These are phyloP conservation scores for Coccomyxa subellipsoidea DNA, from an alignment of 163 green algal genomes.

Conservation along the genomic window DNA sequence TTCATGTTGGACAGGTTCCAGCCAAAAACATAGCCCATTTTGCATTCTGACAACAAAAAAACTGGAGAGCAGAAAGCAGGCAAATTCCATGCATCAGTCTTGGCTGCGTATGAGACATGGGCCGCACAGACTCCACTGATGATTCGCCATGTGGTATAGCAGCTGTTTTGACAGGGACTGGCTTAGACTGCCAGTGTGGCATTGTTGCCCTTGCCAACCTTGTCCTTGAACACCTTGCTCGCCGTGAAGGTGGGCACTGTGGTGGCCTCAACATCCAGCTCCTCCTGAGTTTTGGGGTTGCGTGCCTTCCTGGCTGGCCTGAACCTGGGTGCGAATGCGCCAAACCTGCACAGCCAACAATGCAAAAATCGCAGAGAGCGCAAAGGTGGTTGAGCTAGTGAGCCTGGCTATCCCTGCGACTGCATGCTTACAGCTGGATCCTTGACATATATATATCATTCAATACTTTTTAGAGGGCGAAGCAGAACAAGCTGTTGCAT, in stretches of 20 bases:
- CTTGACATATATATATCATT: neutral
- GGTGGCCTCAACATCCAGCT: neutral
- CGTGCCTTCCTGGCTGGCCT: slow-evolving; percentile 1
- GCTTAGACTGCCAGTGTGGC: neutral
- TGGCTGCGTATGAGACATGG: too few relatives aligned
- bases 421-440: neutral
- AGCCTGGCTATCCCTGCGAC: too few relatives aligned
- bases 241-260: neutral
- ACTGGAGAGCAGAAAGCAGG: too few relatives aligned
- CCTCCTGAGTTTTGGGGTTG: neutral
- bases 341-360: neutral
- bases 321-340: neutral
- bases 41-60: too few relatives aligned
- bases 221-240: neutral
- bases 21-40: too few relatives aligned
- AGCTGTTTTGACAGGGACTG: neutral
- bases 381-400: too few relatives aligned
- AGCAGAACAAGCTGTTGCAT: neutral
- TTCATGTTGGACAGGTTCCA: too few relatives aligned
- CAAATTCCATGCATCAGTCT: neutral
- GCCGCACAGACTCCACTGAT: too few relatives aligned
- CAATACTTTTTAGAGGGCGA: neutral
- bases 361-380: neutral
- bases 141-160: too few relatives aligned
- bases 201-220: neutral